Evolutionary conservation across 345 rosid species (phyloP), one percentile per base, ranked within the genome.

Genomic region (Eucalyptus curtisii): DNA sequence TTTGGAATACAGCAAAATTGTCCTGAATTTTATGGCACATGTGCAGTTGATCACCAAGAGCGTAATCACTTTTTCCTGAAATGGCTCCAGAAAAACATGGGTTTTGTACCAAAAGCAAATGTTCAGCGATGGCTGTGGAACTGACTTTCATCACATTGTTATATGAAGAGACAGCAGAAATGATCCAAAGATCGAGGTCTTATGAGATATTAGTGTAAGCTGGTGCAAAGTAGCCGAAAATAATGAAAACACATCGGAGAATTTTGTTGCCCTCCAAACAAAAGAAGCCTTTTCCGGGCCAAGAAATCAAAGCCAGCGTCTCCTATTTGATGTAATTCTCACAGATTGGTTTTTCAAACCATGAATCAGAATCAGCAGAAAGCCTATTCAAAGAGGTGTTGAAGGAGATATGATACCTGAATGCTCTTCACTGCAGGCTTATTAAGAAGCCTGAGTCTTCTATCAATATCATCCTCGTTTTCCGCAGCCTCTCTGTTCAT

Each of bases 341-440:
- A 61, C 68, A 27, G 42, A 17, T 0, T 17, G 44, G 8, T 76
- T 76, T 24, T 76, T 76, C 82, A 37, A 37, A 76, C 82, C 82
- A 76, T 10, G 82, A 76, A 76, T 37, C 14, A 37, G 13, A 1
- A 76, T 10, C 47, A 76, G 82, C 45, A 37, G 82, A 40, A 40
- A 37, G 82, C 82, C 82, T 71, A 37, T 20, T 76, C 8, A 37
- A 20, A 42, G 57, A 76, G 45, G 45, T 3, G 49, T 22, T 49
- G 22, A 31, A n/a, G 48, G 50, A 15, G 19, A 50, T 25, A 20
- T 49, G 25, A 50, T 49, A 92, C 95, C 91, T 87, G 68, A 53
- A 94, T 93, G 17, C 91, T 91, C 88, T 94, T 93, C n/a, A 89
- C 86, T 2, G 95, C 92, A 81, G 95, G 94, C 81, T 95, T 95